Evolutionary conservation across 352 stramenopile species (phyloP).

Genomic region (Globisporangium ultimum): DNA sequence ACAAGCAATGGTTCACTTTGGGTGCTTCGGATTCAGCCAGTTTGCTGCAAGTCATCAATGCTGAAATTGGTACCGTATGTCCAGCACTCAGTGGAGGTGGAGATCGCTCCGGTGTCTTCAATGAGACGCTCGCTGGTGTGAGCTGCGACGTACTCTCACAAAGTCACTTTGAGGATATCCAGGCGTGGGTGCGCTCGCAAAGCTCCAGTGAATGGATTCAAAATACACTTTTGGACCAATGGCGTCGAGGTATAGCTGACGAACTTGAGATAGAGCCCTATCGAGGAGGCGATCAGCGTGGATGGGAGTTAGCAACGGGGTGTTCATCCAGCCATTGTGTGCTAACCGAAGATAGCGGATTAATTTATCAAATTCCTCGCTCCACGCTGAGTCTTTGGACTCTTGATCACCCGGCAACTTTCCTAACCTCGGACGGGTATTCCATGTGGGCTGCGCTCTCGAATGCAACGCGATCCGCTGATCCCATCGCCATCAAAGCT

Average conservation of each 20-base stretch:
- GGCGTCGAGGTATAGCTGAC: constrained; percentile 42
- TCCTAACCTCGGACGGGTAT: constrained; percentile 39
- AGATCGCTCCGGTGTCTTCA: constrained; percentile 47
- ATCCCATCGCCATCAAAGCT: constrained; percentile 10
- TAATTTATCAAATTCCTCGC: constrained; percentile 40
- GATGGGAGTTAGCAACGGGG: constrained; percentile 45
- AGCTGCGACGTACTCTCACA: constrained; percentile 27
- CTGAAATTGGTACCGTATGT: constrained; percentile 21
- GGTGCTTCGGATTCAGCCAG: constrained; percentile 2
- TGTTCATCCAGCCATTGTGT: constrained; percentile 24
- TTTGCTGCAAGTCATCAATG: constrained; percentile 34
- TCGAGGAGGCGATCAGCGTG: constrained; percentile 33
- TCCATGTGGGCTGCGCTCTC: constrained; percentile 36
- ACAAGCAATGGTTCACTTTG: constrained; percentile 41
- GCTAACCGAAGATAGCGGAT: constrained; percentile 32
- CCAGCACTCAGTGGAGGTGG: constrained; percentile 24
- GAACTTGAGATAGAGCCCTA: constrained; percentile 67
- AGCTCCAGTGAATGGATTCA: constrained; percentile 28
- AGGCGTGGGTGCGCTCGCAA: constrained; percentile 31
- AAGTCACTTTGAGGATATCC: constrained; percentile 31
- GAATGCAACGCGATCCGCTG: constrained; percentile 13
- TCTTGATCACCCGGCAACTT: constrained; percentile 23
- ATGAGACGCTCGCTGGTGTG: constrained; percentile 24
- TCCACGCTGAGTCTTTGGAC: constrained; percentile 48
- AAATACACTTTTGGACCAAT: constrained; percentile 56